These are phyloP conservation scores for Geotrichum reessii DNA, from an alignment of 1,139 yeast genomes.

Conservation along the genomic window DNA sequence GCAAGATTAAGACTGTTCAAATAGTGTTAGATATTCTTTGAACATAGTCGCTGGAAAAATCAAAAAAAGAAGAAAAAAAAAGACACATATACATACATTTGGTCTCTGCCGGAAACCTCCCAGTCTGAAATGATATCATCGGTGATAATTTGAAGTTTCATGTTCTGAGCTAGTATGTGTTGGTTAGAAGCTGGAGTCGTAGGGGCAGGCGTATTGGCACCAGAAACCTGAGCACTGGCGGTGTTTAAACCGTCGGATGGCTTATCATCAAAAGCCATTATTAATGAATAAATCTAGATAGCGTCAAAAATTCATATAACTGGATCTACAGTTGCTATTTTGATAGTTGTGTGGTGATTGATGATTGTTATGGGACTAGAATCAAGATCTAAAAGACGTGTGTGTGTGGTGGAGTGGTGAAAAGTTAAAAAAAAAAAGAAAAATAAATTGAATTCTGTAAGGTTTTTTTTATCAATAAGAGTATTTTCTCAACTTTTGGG, in stretches of 20 bases:
- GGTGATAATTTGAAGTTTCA: slow-evolving; percentile 19
- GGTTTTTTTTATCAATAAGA: neutral
- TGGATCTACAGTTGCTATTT: neutral
- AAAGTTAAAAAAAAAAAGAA: neutral
- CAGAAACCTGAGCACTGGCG: neutral
- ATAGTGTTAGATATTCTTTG: neutral
- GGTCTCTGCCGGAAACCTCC: slow-evolving; percentile 22
- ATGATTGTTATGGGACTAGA: neutral
- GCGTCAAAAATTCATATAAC: neutral
- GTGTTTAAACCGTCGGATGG: neutral
- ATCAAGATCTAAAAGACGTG: neutral
- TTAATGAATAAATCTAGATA: neutral
- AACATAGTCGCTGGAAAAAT: neutral
- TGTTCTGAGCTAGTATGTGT: slow-evolving; percentile 6
- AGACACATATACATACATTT: slow-evolving; percentile 20
- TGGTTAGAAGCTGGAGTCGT: neutral
- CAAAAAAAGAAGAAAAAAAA: too few species aligned
- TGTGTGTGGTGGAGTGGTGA: slow-evolving; percentile 1
- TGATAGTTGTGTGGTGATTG: neutral
- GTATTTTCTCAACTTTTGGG: too few species aligned
- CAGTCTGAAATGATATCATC: slow-evolving; percentile 21
- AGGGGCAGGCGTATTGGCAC: neutral
- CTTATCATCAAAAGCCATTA: neutral
- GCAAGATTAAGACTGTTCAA: slow-evolving; percentile 15
- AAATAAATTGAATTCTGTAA: neutral